phyloP scores from a whole-genome alignment of 2,329 filamentous ascomycete genomes.

The Ophiosphaerella herpotricha region DNA sequence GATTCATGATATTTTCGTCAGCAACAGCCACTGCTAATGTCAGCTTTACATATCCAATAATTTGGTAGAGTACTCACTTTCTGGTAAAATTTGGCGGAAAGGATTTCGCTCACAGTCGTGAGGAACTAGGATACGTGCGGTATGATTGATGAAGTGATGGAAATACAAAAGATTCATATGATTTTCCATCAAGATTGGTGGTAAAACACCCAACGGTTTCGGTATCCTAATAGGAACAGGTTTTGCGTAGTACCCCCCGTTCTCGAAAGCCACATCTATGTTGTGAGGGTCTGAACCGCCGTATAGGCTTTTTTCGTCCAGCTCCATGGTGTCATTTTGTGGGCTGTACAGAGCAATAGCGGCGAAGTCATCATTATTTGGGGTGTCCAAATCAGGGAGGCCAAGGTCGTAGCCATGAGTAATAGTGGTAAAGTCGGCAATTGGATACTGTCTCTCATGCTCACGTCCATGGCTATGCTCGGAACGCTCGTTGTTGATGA shows the following conservation, averaged over 20 bases:
- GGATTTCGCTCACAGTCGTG: slow-evolving; percentile 66
- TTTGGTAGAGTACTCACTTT: slow-evolving; percentile 55
- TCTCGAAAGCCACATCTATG: slow-evolving; percentile 60
- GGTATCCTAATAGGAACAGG: slow-evolving; percentile 69
- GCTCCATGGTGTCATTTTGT: slow-evolving; percentile 30
- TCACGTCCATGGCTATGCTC: slow-evolving; percentile 46
- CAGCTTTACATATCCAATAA: slow-evolving; percentile 7
- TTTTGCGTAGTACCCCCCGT: slow-evolving; percentile 70
- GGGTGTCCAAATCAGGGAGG: slow-evolving; percentile 69
- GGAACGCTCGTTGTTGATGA: slow-evolving; percentile 50
- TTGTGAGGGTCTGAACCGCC: slow-evolving; percentile 44
- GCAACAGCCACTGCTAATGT: slow-evolving; percentile 63
- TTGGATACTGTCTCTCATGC: slow-evolving; percentile 45
- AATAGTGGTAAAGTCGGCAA: slow-evolving; percentile 39
- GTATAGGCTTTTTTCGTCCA: slow-evolving; percentile 43
- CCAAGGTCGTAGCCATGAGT: slow-evolving; percentile 75
- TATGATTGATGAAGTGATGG: slow-evolving; percentile 78
- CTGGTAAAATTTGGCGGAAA: slow-evolving; percentile 64
- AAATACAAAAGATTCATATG: slow-evolving; percentile 81
- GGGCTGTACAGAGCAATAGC: slow-evolving; percentile 60
- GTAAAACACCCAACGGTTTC: slow-evolving; percentile 61
- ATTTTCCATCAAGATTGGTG: slow-evolving; percentile 65
- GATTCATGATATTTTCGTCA: slow-evolving; percentile 73
- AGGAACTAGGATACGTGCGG: slow-evolving; percentile 67
- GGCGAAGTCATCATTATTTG: slow-evolving; percentile 70